A percentile compares a stretch with the other conserved stretches of the same genome.
Evolutionary conservation across 2,329 filamentous ascomycete genomes (phyloP).

Genomic region (Dactylonectria macrodidyma): DNA sequence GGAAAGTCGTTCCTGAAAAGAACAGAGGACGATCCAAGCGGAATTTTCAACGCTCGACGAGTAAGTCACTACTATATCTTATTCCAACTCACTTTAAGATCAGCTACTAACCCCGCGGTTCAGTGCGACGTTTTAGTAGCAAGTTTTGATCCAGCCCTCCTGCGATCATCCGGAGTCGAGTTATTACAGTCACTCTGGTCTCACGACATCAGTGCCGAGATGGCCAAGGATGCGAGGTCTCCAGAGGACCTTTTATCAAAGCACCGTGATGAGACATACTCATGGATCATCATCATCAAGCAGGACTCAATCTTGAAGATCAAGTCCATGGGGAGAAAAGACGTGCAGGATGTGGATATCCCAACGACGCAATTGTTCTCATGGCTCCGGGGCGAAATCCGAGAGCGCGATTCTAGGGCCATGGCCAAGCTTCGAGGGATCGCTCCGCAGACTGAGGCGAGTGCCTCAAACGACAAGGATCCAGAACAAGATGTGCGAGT

Average conservation of each 20-base stretch:
- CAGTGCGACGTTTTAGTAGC: constrained; percentile 92
- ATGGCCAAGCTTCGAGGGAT: constrained; percentile 59
- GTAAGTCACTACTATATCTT: constrained; percentile 60
- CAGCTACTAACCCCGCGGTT: constrained; percentile 11
- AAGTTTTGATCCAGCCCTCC: constrained; percentile 84
- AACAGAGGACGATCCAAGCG: constrained; percentile 71
- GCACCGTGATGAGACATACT: constrained; percentile 83
- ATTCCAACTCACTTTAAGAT: background rate
- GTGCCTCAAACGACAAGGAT: constrained; percentile 48
- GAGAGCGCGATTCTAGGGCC: constrained; percentile 80
- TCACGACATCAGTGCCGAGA: constrained; percentile 88
- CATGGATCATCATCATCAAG: constrained; percentile 92
- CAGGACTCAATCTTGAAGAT: constrained; percentile 83
- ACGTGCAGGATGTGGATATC: constrained; percentile 82
- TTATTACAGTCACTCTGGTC: constrained; percentile 86
- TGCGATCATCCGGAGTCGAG: constrained; percentile 83
- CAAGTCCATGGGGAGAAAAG: constrained; percentile 82
- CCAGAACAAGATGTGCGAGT: constrained; percentile 84
- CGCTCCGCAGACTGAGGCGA: constrained; percentile 49
- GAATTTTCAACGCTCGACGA: constrained; percentile 74
- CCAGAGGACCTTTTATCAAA: constrained; percentile 84
- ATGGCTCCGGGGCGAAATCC: constrained; percentile 86
- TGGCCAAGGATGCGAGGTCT: constrained; percentile 84
- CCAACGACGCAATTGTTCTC: constrained; percentile 79
- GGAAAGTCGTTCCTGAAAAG: constrained; percentile 78